Conservation (phyloP, 2,329 filamentous ascomycete genomes). For the Leptographium lundbergii region DNA sequence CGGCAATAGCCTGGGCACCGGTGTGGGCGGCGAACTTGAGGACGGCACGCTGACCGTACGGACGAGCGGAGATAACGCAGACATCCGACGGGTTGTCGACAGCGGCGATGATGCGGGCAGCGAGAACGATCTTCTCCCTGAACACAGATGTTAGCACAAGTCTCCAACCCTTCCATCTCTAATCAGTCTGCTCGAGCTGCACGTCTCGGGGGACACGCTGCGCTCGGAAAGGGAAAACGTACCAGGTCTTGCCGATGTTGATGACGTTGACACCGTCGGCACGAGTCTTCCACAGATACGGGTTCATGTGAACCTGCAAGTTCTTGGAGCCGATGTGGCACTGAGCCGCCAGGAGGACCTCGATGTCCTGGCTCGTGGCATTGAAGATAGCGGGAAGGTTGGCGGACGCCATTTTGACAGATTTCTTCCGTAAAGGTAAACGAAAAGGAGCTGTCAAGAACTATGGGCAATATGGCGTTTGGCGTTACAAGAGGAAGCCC, state of each 20-base stretch:
- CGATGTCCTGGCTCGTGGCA: slow-evolving; percentile 95
- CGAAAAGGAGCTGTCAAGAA: background rate
- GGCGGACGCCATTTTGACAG: slow-evolving; percentile 80
- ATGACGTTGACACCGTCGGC: slow-evolving; percentile 96
- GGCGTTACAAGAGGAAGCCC: background rate
- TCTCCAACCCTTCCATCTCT: background rate
- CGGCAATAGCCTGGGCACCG: slow-evolving; percentile 92
- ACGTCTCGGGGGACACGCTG: background rate
- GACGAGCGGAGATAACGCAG: slow-evolving; percentile 98
- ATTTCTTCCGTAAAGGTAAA: slow-evolving; percentile 15
- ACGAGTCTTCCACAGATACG: slow-evolving; percentile 99
- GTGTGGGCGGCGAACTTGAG: slow-evolving; percentile 99
- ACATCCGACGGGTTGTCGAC: slow-evolving; percentile 99
- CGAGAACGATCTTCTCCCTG: slow-evolving; percentile 99
- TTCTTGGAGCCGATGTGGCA: slow-evolving; percentile 97
- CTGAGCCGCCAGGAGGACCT: slow-evolving; percentile 97
- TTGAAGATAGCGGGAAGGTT: slow-evolving; percentile 95
- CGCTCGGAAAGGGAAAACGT: slow-evolving; percentile 24
- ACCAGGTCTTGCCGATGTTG: slow-evolving; percentile 99
- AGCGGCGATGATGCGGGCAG: slow-evolving; percentile 95
- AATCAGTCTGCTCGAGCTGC: background rate
- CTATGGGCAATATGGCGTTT: background rate
- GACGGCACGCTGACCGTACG: slow-evolving; percentile 98
- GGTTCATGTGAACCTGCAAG: slow-evolving; percentile 84
- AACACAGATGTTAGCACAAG: slow-evolving; percentile 2